These are phyloP conservation scores for Rhizopogon roseolus DNA, from an alignment of 768 basidiomycete species.

Conservation along the genomic window DNA sequence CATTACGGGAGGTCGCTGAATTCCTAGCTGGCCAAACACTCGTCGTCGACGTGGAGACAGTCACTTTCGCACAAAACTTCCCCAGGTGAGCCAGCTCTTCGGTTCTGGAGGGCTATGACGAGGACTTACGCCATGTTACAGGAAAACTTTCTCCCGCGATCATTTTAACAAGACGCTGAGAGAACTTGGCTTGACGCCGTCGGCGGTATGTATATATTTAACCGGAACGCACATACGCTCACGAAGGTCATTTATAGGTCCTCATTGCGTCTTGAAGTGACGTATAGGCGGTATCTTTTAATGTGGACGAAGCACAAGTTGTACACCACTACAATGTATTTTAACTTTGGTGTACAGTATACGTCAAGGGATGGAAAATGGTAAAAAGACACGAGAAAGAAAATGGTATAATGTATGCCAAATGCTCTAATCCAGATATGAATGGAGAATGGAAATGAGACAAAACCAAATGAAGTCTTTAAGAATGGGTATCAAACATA, in stretches of 20 bases:
- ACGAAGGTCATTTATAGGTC: conserved; percentile 32
- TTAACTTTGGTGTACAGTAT: neutral
- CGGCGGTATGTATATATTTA: conserved; percentile 56
- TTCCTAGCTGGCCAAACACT: conserved; percentile 75
- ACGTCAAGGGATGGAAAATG: neutral
- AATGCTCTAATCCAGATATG: neutral
- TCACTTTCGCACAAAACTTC: conserved; percentile 76
- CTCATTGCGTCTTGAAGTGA: conserved; percentile 40
- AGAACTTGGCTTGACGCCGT: conserved; percentile 86
- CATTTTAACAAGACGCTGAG: conserved; percentile 81
- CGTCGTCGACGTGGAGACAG: conserved; percentile 68
- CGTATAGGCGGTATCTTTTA: neutral
- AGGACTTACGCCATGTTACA: conserved; percentile 20
- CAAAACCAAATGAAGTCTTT: neutral
- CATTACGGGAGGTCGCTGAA: conserved; percentile 82
- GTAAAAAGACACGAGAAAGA: neutral
- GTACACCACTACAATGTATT: neutral
- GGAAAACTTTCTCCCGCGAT: conserved; percentile 68
- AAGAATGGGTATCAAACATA: conserved; percentile 32
- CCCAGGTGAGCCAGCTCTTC: conserved; percentile 54
- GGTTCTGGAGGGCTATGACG: neutral
- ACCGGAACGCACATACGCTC: neutral
- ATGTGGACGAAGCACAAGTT: neutral
- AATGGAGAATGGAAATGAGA: neutral
- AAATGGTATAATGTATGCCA: neutral